These are phyloP conservation scores for Coemansia sp. DNA, from an alignment of 192 early-diverging fungal species.

Conservation along the genomic window DNA sequence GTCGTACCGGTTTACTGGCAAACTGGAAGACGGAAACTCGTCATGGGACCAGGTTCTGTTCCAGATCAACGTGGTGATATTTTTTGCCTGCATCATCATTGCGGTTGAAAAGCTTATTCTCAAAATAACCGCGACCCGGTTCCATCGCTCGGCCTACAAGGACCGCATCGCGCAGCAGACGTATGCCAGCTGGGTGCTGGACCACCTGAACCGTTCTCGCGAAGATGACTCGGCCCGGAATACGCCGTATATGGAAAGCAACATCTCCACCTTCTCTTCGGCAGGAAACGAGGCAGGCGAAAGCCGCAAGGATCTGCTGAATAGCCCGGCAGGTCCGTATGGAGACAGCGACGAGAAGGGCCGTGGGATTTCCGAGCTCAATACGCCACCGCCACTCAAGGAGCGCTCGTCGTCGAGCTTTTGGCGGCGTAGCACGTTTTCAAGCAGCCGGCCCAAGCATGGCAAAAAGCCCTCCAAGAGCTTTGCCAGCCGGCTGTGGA, in stretches of 20 bases:
- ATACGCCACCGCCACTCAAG: constrained; percentile 27
- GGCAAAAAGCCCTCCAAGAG: constrained; percentile 24
- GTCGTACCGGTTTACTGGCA: constrained; percentile 49
- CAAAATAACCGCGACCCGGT: constrained; percentile 63
- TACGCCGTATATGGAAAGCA: constrained; percentile 20
- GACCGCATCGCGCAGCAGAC: constrained; percentile 61
- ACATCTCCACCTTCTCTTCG: constrained; percentile 21
- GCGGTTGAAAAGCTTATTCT: constrained; percentile 62
- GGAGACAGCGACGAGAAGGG: not conserved
- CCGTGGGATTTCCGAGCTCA: not conserved
- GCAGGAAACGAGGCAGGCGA: constrained; percentile 11
- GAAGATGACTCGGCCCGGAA: constrained; percentile 18
- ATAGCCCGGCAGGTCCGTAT: not conserved
- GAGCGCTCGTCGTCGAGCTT: constrained; percentile 33
- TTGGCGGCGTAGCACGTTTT: constrained; percentile 32
- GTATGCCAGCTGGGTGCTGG: constrained; percentile 60
- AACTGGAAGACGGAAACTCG: constrained; percentile 30
- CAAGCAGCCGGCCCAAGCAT: constrained; percentile 20
- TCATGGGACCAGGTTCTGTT: constrained; percentile 57
- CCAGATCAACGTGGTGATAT: constrained; percentile 54
- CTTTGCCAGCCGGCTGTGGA: constrained; percentile 41
- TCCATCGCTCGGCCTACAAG: constrained; percentile 64
- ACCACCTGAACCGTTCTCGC: constrained; percentile 57
- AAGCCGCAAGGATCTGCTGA: constrained; percentile 46
- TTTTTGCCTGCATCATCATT: constrained; percentile 54